Evolutionary conservation across 2,329 filamentous ascomycete species (phyloP).

Genomic region (Alternaria gaisen): DNA sequence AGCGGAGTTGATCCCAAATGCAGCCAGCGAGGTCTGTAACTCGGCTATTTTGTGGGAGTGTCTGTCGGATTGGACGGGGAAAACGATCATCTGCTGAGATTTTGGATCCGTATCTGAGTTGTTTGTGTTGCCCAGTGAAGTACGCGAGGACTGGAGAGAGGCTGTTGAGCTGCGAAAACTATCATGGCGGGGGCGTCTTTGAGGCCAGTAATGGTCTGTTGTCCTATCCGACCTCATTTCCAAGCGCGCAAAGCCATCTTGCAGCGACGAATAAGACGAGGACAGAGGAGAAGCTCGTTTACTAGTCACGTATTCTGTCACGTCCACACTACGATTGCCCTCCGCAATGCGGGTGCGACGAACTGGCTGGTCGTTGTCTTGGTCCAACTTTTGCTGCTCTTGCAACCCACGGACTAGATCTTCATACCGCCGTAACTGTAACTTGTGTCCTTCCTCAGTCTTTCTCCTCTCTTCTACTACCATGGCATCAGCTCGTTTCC

Average conservation of each 20-base stretch:
- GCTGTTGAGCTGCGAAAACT: constrained; percentile 2
- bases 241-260: neutral
- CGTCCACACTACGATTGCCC: constrained; percentile 28
- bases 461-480: neutral
- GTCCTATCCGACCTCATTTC: neutral
- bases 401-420: neutral
- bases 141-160: constrained; percentile 5
- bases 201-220: neutral
- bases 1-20: neutral
- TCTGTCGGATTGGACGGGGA: constrained; percentile 3
- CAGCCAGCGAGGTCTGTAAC: constrained; percentile 4
- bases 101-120: neutral
- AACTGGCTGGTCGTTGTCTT: neutral
- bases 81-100: constrained; percentile 5
- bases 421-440: constrained; percentile 2
- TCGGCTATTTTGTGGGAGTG: neutral
- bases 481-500: neutral
- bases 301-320: constrained; percentile 26
- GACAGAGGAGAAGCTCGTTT: neutral
- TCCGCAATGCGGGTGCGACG: constrained; percentile 24
- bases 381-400: constrained; percentile 1
- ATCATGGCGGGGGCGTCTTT: neutral
- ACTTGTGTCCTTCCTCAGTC: neutral
- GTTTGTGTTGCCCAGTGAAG: neutral
- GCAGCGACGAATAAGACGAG: neutral